Evolutionary conservation across 2,329 filamentous ascomycete species (phyloP), one percentile per base, ranked within the genome.

Genomic region (Hymenotorrendiella dingleyae): DNA sequence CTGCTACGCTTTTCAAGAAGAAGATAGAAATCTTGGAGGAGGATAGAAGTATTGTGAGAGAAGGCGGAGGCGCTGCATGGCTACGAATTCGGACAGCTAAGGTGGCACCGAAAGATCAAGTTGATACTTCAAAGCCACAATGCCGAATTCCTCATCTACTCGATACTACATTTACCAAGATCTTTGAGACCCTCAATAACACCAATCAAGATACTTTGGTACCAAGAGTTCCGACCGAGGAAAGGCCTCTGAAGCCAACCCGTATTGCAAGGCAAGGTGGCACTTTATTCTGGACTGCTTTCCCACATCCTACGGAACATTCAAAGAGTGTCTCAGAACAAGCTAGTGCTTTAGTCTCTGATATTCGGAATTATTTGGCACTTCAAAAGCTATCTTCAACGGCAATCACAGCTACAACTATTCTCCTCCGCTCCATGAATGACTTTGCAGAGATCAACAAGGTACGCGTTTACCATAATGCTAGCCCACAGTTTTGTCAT

Each of bases 11-110:
- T 46, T 96, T 93, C 73, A 83, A 76, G 65, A 76, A 73, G 51
- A 76, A 72, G 39, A 84, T 97, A 48, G 67, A 71, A 30, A 68
- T 96, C 23, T 67, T 66, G 0, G 72, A 77, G 2, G 62, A 64
- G 4, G 72, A 73, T 45, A 72, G 67, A 43, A 66, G 66, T 39
- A 64, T 80, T 4, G 69, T 84, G 5, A 66, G 64, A 27, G 85
- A 86, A 53, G 85, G 84, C 29, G 90, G 86, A 6, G 91, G 90
- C 8, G 84, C 80, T 42, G 78, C 79, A n/a, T 86, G 82, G 72
- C 60, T 93, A 53, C 77, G 69, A 56, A 70, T 94, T 47, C 66
- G 61, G 12, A 66, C 70, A 8, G 70, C 59, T 40, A 68, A 84
- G 48, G 68, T 73, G 11, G 57, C 63, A 21, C 74, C 54, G 49